phyloP scores from a whole-genome alignment of 345 rosid genomes.

The Cardiospermum halicacabum region DNA sequence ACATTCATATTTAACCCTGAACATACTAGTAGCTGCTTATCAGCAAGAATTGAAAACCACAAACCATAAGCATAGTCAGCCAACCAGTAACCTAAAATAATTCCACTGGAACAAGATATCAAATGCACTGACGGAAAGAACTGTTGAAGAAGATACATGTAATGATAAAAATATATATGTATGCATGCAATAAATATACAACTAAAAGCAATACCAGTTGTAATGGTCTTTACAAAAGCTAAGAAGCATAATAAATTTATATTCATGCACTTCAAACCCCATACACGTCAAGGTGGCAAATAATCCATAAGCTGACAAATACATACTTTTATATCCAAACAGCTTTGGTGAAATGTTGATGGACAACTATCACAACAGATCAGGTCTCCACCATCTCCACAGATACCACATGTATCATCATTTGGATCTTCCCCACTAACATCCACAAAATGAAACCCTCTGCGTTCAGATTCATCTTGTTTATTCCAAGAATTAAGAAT shows the following conservation, averaged over 20 bases:
- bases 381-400: conserved; percentile 97
- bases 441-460: conserved; percentile 65
- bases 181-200: background rate
- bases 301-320: conserved; percentile 1
- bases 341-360: conserved; percentile 88
- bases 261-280: conserved; percentile 5
- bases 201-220: background rate
- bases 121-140: background rate
- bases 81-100: background rate
- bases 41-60: background rate
- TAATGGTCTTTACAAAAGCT: background rate
- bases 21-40: background rate
- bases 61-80: background rate
- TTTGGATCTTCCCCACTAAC: conserved; percentile 69
- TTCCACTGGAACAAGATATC: background rate
- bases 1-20: background rate
- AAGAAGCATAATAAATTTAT: background rate
- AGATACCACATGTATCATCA: conserved; percentile 93
- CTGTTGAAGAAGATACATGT: background rate
- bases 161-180: background rate
- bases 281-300: background rate
- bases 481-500: conserved; percentile 66
- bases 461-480: conserved; percentile 44
- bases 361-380: conserved; percentile 95
- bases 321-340: conserved; percentile 73